Percentiles rank a stretch among this genome's conserved stretches.
phyloP scores from a whole-genome alignment of 108 stramenopile species.

The Nannochloropsis granulata region DNA sequence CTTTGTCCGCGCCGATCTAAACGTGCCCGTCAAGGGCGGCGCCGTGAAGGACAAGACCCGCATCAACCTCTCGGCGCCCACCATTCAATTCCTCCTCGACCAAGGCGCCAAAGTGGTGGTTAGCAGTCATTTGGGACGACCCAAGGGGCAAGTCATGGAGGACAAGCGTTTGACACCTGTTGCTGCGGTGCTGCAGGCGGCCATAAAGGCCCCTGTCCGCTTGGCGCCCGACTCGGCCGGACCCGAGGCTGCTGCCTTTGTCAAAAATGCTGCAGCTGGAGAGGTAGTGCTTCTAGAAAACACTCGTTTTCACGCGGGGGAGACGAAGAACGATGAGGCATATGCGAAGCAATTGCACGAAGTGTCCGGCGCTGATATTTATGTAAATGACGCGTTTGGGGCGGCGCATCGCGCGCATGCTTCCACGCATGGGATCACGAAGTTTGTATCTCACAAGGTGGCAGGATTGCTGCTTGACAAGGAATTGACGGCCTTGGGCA shows the following conservation, averaged over 20 bases:
- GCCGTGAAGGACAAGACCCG: conserved; percentile 36
- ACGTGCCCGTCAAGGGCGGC: not conserved
- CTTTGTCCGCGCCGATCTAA: conserved; percentile 53
- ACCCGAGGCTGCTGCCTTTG: conserved; percentile 64
- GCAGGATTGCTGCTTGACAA: conserved; percentile 60
- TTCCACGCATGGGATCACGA: conserved; percentile 75
- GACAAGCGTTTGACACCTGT: conserved; percentile 25
- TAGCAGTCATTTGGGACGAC: conserved; percentile 20
- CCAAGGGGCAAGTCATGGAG: conserved; percentile 36
- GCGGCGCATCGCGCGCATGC: conserved; percentile 97
- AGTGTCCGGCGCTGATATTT: conserved; percentile 52
- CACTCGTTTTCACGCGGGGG: conserved; percentile 71
- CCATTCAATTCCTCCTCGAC: conserved; percentile 19
- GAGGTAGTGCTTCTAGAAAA: conserved; percentile 84
- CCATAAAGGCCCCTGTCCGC: conserved; percentile 6
- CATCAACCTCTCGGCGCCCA: conserved; percentile 30
- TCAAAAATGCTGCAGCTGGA: conserved; percentile 46
- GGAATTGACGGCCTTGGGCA: conserved; percentile 39
- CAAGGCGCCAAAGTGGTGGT: not conserved
- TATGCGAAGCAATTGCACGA: conserved; percentile 38
- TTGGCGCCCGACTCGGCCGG: conserved; percentile 79
- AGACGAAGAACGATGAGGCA: conserved; percentile 33
- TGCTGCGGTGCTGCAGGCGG: conserved; percentile 19
- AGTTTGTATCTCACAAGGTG: conserved; percentile 34
- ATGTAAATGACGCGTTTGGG: conserved; percentile 98